Conservation (phyloP, 306 rosid species). For the Casuarina equisetifolia region DNA sequence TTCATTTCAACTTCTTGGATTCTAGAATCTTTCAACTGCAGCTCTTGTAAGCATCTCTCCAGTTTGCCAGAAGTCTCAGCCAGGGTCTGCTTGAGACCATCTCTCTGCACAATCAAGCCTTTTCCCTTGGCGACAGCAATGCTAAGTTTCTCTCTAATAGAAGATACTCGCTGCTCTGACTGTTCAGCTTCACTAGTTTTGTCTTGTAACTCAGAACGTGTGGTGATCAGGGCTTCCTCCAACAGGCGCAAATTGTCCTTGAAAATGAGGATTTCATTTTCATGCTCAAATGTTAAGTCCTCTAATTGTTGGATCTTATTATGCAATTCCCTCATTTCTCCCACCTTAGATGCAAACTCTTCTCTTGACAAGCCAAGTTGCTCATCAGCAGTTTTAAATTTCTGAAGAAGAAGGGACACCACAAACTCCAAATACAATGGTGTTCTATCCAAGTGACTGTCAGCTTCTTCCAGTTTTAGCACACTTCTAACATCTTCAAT, state of each 20-base stretch:
- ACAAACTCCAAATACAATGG: constrained; percentile 59
- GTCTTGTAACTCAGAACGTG: constrained; percentile 54
- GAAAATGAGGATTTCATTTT: constrained; percentile 62
- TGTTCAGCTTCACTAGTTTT: constrained; percentile 71
- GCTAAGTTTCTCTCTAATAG: constrained; percentile 86
- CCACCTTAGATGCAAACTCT: constrained; percentile 46
- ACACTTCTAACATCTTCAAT: constrained; percentile 55
- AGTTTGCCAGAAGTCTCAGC: constrained; percentile 76
- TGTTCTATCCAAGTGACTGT: constrained; percentile 31
- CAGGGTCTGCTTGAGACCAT: constrained; percentile 78
- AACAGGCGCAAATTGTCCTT: constrained; percentile 75
- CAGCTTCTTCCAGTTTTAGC: constrained; percentile 47
- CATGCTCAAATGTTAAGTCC: constrained; percentile 57
- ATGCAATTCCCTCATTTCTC: constrained; percentile 56
- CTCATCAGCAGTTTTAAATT: constrained; percentile 55
- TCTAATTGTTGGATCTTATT: constrained; percentile 51
- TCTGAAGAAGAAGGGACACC: constrained; percentile 68
- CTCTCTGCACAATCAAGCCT: constrained; percentile 91
- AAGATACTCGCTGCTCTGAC: constrained; percentile 80
- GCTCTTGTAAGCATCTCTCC: constrained; percentile 81
- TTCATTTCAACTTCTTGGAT: constrained; percentile 79
- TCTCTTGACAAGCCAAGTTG: constrained; percentile 52
- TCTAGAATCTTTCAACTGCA: constrained; percentile 67
- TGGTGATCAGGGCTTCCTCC: constrained; percentile 57
- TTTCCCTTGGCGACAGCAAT: constrained; percentile 98